Evolutionary conservation across 73 alveolate species (phyloP), one percentile per base, ranked within the genome.

Genomic region (Effrenium voratum): DNA sequence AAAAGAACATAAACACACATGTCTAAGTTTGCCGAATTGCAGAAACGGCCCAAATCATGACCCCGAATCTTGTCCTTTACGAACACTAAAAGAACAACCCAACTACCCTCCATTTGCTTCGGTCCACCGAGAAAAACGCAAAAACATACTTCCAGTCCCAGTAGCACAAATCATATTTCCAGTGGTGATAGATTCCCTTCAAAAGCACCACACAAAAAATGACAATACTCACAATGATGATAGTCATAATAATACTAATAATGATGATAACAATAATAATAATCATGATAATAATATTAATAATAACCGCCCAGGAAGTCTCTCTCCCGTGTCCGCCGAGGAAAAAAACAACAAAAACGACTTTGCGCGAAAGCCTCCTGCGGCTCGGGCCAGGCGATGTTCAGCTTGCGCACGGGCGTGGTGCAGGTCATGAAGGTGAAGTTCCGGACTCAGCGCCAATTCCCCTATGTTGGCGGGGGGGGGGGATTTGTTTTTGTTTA

Each of bases 341-440:
- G n/a, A n/a, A n/a, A n/a, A n/a, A n/a, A n/a, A n/a, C n/a, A n/a
- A n/a, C n/a, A n/a, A n/a, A n/a, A n/a, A n/a, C n/a, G n/a, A n/a
- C n/a, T n/a, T n/a, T n/a, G n/a, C n/a, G n/a, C n/a, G n/a, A n/a
- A n/a, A 40, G 76, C 98, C 98, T 92, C 98, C 50, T 38, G 63
- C 15, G 98, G 98, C 34, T 92, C 98, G 1, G 98, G 98, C 98
- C 98, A 92, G 26, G 90, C 92, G 82, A 92, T 72, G 92, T 76
- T 76, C 86, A 92, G 91, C 91, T 76, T 76, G 6, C 98, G 98
- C 80, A 92, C 52, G 98, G 98, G 98, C 91, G 90, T 92, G 34
- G 68, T 92, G 81, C 98, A 92, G 82, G 91, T 76, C 92, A 92
- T 92, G 92, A 72, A 92, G 91, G 98, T 75, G 81, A 73, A 60